Percentiles rank a stretch among this genome's conserved stretches.
Conservation (phyloP, 75 land plant genomes). For the Ceratopteris richardii region DNA sequence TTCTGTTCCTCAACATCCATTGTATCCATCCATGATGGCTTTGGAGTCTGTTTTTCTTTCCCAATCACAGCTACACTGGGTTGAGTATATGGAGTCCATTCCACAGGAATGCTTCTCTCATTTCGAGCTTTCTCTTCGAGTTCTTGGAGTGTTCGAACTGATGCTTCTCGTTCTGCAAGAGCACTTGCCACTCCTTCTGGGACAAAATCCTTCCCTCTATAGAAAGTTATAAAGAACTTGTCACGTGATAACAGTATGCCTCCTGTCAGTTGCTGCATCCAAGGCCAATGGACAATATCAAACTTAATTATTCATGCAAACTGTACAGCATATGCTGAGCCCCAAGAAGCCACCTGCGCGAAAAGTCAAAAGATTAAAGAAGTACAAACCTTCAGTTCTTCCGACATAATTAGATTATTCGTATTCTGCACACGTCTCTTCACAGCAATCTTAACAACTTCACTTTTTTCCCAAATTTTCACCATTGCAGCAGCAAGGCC, state of each 20-base stretch:
- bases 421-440: constrained; percentile 90
- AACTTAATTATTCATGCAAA: no score
- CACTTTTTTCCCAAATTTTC: constrained; percentile 89
- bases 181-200: constrained; percentile 58
- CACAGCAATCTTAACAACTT: constrained; percentile 77
- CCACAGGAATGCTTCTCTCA: constrained; percentile 35
- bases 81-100: constrained; percentile 11
- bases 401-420: constrained; percentile 87
- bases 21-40: constrained; percentile 56
- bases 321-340: not conserved
- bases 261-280: constrained; percentile 77
- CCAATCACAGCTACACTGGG: constrained; percentile 54
- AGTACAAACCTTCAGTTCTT: constrained; percentile 59
- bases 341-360: no score
- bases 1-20: constrained; percentile 43
- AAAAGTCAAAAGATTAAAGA: no score
- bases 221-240: constrained; percentile 76
- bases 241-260: constrained; percentile 78
- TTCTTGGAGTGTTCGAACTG: constrained; percentile 70
- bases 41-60: constrained; percentile 58
- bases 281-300: not conserved
- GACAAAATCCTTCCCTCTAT: constrained; percentile 89
- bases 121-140: constrained; percentile 62
- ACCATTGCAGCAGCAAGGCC: constrained; percentile 83
- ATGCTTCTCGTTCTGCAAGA: constrained; percentile 64